Evolutionary conservation across 805 yeast genomes (phyloP).

Genomic region (Nakazawaea holstii): DNA sequence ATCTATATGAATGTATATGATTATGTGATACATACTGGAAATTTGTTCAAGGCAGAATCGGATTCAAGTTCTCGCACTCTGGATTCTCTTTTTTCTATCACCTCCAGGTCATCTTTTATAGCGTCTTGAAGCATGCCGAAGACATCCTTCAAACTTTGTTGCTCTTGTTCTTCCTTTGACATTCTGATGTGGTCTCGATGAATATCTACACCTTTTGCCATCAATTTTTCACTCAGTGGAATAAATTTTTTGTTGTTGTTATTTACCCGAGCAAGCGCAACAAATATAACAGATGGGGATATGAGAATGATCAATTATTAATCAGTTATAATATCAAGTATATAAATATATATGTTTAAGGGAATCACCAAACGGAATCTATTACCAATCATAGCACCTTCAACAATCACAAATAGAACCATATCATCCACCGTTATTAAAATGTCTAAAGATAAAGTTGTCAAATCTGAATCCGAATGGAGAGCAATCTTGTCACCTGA

Average conservation of each 20-base stretch:
- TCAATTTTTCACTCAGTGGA: too few species aligned
- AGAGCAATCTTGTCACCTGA: constrained; percentile 66
- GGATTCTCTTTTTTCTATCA: constrained; percentile 3
- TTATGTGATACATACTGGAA: constrained; percentile 23
- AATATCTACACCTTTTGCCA: background rate
- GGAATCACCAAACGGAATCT: too few species aligned
- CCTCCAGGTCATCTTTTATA: constrained; percentile 3
- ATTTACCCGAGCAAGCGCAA: background rate
- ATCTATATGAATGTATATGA: background rate
- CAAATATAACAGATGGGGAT: too few species aligned
- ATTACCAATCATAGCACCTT: background rate
- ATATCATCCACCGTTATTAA: background rate
- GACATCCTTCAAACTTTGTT: constrained; percentile 9
- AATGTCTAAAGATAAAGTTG: background rate
- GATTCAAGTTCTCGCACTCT: constrained; percentile 7
- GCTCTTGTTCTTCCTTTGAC: background rate
- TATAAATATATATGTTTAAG: too few species aligned
- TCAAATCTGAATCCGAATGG: constrained; percentile 61
- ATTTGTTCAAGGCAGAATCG: constrained; percentile 16
- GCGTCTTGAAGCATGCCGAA: constrained; percentile 7
- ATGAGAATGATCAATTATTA: too few species aligned
- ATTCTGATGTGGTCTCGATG: background rate
- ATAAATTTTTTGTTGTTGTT: too few species aligned
- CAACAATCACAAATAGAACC: background rate
- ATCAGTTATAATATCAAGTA: too few species aligned